Percentiles rank a stretch among this genome's conserved stretches.
phyloP scores from a whole-genome alignment of 148 eudicot genomes.

The Simmondsia chinensis region DNA sequence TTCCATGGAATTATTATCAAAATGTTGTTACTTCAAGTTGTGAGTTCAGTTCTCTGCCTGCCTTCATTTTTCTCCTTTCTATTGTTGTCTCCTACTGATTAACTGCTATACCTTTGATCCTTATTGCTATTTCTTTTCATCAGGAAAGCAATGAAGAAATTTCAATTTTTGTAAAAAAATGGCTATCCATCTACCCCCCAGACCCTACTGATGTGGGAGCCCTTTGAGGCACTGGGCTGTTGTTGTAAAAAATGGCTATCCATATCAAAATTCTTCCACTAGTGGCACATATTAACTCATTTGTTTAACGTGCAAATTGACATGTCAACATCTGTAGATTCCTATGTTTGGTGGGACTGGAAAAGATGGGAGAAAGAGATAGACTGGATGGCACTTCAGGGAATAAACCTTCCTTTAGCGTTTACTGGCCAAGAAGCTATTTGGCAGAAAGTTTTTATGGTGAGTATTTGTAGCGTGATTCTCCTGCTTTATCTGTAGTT shows the following conservation, averaged over 20 bases:
- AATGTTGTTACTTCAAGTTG: conserved; percentile 98
- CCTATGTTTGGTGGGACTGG: conserved; percentile 99
- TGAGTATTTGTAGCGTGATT: conserved; percentile 18
- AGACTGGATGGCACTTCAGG: conserved; percentile 99
- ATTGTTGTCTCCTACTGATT: not conserved
- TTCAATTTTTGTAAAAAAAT: too few species aligned
- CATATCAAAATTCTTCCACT: too few species aligned
- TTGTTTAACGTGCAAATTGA: not conserved
- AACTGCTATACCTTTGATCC: too few species aligned
- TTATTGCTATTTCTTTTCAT: not conserved
- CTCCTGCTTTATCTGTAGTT: not conserved
- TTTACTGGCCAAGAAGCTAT: conserved; percentile 97
- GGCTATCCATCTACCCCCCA: too few species aligned
- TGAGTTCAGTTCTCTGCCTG: conserved; percentile 28
- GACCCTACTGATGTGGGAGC: too few species aligned
- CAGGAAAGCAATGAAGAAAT: too few species aligned
- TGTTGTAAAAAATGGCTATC: too few species aligned
- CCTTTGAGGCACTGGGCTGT: too few species aligned
- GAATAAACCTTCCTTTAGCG: conserved; percentile 89
- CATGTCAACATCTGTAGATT: conserved; percentile 42
- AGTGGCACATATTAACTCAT: too few species aligned
- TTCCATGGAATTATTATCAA: conserved; percentile 95
- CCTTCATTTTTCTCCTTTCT: conserved; percentile 2
- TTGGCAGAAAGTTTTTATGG: conserved; percentile 93
- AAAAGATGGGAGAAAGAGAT: conserved; percentile 98